Evolutionary conservation across 2,329 filamentous ascomycete species (phyloP).

Genomic region (Botrytis aclada): DNA sequence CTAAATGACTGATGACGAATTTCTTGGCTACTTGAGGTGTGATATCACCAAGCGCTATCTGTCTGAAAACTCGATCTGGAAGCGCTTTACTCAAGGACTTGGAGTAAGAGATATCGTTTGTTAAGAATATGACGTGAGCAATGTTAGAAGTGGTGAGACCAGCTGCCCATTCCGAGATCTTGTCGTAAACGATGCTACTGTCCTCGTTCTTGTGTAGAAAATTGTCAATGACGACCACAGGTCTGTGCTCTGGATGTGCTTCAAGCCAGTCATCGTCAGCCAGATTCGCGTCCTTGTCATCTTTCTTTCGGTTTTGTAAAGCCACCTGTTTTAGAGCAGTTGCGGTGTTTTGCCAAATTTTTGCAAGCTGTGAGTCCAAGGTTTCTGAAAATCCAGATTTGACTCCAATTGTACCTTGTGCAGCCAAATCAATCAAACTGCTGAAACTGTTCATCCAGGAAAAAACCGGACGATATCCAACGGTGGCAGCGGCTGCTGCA

Average conservation of each 20-base stretch:
- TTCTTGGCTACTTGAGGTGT: constrained; percentile 82
- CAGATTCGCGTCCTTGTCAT: constrained; percentile 69
- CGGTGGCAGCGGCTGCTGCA: constrained; percentile 71
- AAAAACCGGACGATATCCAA: constrained; percentile 91
- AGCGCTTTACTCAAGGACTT: constrained; percentile 85
- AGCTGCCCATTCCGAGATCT: constrained; percentile 86
- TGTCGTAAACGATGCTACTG: constrained; percentile 65
- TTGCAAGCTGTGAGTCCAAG: constrained; percentile 80
- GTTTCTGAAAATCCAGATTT: constrained; percentile 95
- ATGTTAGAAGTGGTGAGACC: constrained; percentile 80
- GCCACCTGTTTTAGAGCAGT: constrained; percentile 76
- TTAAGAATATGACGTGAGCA: constrained; percentile 92
- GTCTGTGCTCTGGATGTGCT: constrained; percentile 77
- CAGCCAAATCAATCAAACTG: constrained; percentile 86
- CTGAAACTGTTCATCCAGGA: constrained; percentile 95
- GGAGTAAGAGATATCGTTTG: constrained; percentile 81
- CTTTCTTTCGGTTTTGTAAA: constrained; percentile 64
- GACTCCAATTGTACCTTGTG: constrained; percentile 88
- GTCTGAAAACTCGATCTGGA: constrained; percentile 86
- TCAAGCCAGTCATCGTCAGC: constrained; percentile 86
- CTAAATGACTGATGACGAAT: constrained; percentile 82
- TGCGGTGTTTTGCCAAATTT: constrained; percentile 83
- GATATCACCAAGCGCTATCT: constrained; percentile 81
- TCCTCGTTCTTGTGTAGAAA: constrained; percentile 78
- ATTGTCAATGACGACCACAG: constrained; percentile 87